A percentile compares a stretch with the other conserved stretches of the same genome.
Evolutionary conservation across 495 filamentous ascomycete genomes (phyloP).

Genomic region (Viridothelium virens): DNA sequence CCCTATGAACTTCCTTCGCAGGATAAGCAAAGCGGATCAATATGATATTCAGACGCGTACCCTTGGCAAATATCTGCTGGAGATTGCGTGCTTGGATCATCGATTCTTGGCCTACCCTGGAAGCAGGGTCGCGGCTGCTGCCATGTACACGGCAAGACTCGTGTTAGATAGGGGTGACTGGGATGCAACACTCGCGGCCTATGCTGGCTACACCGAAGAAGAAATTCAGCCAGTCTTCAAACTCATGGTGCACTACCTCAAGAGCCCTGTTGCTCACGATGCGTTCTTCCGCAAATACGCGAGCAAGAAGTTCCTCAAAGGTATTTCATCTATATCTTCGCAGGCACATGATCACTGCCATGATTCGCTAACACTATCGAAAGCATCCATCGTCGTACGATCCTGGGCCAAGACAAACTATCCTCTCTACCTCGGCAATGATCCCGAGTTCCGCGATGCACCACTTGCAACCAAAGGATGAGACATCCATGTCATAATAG

Average conservation of each 20-base stretch:
- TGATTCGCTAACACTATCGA: slow-evolving; percentile 21
- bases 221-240: slow-evolving; percentile 88
- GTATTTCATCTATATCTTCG: slow-evolving; percentile 43
- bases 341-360: neutral
- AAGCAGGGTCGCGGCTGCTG: slow-evolving; percentile 79
- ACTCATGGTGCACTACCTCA: slow-evolving; percentile 92
- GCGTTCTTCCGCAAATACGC: slow-evolving; percentile 99
- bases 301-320: slow-evolving; percentile 96
- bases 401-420: slow-evolving; percentile 75
- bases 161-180: slow-evolving; percentile 84
- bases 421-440: slow-evolving; percentile 14
- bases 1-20: slow-evolving; percentile 97
- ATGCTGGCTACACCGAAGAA: slow-evolving; percentile 85
- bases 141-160: slow-evolving; percentile 89
- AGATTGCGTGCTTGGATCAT: slow-evolving; percentile 91
- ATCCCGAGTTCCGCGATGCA: slow-evolving; percentile 6
- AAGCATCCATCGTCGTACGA: slow-evolving; percentile 85
- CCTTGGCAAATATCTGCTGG: slow-evolving; percentile 95
- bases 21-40: slow-evolving; percentile 96
- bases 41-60: slow-evolving; percentile 97
- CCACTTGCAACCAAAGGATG: neutral
- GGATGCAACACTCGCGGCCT: slow-evolving; percentile 87
- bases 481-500: neutral
- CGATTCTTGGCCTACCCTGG: slow-evolving; percentile 80
- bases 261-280: slow-evolving; percentile 78